Evolutionary conservation across 2,329 filamentous ascomycete genomes (phyloP).

Genomic region (Aspergillus clavatus): DNA sequence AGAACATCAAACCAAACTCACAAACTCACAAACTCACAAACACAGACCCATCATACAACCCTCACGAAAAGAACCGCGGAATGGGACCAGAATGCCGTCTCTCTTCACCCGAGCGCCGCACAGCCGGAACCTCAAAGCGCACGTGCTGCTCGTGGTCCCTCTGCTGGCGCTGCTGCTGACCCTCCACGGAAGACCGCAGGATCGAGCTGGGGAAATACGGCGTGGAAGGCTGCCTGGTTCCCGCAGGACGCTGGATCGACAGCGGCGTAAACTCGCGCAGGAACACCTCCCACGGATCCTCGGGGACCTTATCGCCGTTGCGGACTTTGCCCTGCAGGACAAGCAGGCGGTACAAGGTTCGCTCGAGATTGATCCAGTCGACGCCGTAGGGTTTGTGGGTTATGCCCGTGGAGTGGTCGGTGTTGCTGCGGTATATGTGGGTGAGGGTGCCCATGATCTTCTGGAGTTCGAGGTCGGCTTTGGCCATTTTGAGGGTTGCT

Average conservation of each 20-base stretch:
- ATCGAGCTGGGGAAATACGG: neutral
- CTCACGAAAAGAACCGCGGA: neutral
- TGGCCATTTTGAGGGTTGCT: slow-evolving; percentile 9
- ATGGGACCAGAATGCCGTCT: neutral
- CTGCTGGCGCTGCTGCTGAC: neutral
- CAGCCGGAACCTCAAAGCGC: neutral
- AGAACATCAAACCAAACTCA: neutral
- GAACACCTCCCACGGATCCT: slow-evolving; percentile 10
- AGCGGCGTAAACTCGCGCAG: slow-evolving; percentile 6
- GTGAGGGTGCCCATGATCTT: neutral
- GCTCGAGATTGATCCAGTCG: slow-evolving; percentile 4
- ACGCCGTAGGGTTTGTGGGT: slow-evolving; percentile 6
- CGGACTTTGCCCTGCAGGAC: slow-evolving; percentile 4
- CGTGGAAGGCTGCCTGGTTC: neutral
- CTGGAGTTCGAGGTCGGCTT: slow-evolving; percentile 3
- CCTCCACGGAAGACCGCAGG: neutral
- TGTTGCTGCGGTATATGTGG: slow-evolving; percentile 2
- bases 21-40: neutral
- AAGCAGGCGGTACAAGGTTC: slow-evolving; percentile 9
- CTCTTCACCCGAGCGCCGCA: neutral
- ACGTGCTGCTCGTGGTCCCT: neutral
- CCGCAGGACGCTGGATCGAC: neutral
- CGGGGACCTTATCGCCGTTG: neutral
- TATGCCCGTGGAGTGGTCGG: slow-evolving; percentile 3
- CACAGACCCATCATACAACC: neutral